Conservation (phyloP, 78 protist species). For the slime mould (Dictyostelium discoideum) region DNA sequence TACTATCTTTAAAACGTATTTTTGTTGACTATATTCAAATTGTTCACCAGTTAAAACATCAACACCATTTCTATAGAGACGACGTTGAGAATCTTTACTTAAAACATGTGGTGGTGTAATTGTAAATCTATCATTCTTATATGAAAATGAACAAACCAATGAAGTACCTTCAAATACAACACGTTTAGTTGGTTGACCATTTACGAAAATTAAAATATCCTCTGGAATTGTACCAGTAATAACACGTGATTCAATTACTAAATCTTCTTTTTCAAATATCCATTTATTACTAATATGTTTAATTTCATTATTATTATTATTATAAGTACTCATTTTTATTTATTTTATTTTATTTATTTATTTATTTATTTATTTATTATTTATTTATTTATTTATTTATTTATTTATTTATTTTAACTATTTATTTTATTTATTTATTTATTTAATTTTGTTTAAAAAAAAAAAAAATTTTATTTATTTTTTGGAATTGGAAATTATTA, state of each 20-base stretch:
- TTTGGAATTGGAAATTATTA: not conserved
- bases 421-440: too few species aligned
- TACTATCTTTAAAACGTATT: not conserved
- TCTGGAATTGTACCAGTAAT: not conserved
- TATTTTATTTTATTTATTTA: not conserved
- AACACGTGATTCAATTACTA: not conserved
- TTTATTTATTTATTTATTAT: too few species aligned
- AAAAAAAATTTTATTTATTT: too few species aligned
- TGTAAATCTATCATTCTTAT: not conserved
- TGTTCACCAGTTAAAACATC: not conserved
- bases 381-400: too few species aligned
- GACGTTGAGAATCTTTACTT: not conserved
- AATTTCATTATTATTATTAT: constrained; percentile 9
- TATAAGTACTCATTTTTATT: not conserved
- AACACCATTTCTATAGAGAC: not conserved
- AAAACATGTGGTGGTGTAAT: constrained; percentile 1
- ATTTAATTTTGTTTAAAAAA: too few species aligned
- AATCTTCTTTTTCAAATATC: constrained; percentile 5
- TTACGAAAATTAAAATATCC: not conserved
- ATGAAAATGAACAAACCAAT: not conserved
- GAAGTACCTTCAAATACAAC: not conserved
- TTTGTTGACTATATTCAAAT: not conserved
- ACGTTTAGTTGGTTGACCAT: constrained; percentile 1
- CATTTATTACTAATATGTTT: constrained; percentile 1
- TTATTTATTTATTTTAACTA: too few species aligned